A percentile compares a stretch with the other conserved stretches of the same genome.
These are phyloP conservation scores for Wickerhamomyces canadensis DNA, from an alignment of 805 yeast species.

Conservation along the genomic window DNA sequence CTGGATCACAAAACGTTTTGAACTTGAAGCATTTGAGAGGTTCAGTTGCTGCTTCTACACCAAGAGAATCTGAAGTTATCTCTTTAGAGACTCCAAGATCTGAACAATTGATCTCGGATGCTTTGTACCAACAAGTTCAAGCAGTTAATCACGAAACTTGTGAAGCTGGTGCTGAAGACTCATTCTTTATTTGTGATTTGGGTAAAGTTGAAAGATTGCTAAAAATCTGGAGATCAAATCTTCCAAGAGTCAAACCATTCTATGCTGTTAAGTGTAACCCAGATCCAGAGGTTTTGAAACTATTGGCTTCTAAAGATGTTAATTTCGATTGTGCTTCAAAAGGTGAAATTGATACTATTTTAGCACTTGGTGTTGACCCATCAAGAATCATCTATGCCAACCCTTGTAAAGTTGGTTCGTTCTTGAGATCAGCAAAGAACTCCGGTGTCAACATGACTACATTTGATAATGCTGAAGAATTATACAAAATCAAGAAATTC, in stretches of 20 bases:
- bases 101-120: conserved; percentile 31
- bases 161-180: conserved; percentile 72
- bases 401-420: conserved; percentile 88
- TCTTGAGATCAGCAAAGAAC: conserved; percentile 63
- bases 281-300: conserved; percentile 49
- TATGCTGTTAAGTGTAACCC: conserved; percentile 96
- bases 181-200: conserved; percentile 85
- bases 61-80: not conserved
- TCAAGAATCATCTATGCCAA: conserved; percentile 81
- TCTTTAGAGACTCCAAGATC: conserved; percentile 27
- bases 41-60: not conserved
- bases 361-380: conserved; percentile 58
- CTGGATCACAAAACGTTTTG: not conserved
- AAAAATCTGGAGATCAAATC: conserved; percentile 51
- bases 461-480: conserved; percentile 83
- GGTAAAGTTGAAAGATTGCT: conserved; percentile 62
- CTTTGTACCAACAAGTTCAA: conserved; percentile 35
- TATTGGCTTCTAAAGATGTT: conserved; percentile 57
- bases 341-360: conserved; percentile 67
- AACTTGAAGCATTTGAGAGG: not conserved
- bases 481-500: conserved; percentile 59
- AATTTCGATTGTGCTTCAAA: conserved; percentile 94
- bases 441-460: conserved; percentile 66
- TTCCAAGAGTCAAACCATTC: conserved; percentile 79
- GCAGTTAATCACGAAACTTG: conserved; percentile 51